Base-by-base conservation (phyloP, 2,329 filamentous ascomycete species). In the Fusarium luffae region DNA sequence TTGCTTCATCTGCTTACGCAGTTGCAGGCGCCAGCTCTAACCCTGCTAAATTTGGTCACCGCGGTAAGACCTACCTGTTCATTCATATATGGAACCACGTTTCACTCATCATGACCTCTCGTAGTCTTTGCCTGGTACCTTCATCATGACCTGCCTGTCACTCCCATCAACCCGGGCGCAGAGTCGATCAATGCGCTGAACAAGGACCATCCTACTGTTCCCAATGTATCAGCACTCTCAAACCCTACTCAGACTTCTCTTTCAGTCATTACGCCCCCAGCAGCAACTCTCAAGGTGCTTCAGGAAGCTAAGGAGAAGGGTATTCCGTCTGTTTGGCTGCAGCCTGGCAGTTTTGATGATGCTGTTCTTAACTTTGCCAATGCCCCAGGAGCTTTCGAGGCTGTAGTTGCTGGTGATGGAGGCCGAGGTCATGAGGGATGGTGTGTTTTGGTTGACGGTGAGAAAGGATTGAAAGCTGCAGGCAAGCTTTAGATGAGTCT, bases 101-200 rank as follows among this genome's bases (percentile, higher is more conserved):
- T 18, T 41, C 37, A 47, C 65, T 59, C 28, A 59, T 51, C 37
- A 50, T 18, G 25, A 14, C 42, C 41, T 50, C 32, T 14, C 75
- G 96, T 76, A 97, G 94, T 98, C 71, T 93, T 98, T 77, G 88
- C 88, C 16, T 98, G 95, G 95, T 98, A 98, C 80, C 87, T 93
- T 59, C 78, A 85, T 34, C 93, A 93, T 81, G 84, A 85, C 40
- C 87, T 98, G 42, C 89, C 91, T 10, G 93, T 91, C 7, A 93
- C 90, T 1, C 93, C 95, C 12, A 87, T 98, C 79, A 98, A 98
- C 81, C 94, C 95, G 0, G 85, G 85, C 49, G 82, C 87, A 5
- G 77, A 89, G 9, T 83, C 84, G 60, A 91, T 98, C 76, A 83
- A 84, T n/a, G 88, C 93, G 30, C 76, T 75, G 48, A 80, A 82